phyloP scores from a whole-genome alignment of 2,329 filamentous ascomycete genomes.

The Akanthomyces dipterigenus region DNA sequence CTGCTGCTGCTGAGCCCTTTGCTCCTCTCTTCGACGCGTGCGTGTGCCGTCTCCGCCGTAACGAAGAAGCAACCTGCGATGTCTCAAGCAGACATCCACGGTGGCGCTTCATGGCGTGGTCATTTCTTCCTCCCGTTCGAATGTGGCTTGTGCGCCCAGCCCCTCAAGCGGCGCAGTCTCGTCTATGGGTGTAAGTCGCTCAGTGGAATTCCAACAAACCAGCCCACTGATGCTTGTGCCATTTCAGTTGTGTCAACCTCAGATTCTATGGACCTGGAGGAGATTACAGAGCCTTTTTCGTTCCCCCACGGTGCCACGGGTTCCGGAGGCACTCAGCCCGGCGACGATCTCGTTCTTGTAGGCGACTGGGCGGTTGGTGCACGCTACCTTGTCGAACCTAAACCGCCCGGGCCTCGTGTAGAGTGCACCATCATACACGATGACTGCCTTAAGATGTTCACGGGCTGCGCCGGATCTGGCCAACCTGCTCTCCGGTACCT shows the following conservation, averaged over 20 bases:
- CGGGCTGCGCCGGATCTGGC: not conserved
- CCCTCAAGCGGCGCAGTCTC: not conserved
- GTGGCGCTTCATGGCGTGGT: constrained; percentile 33
- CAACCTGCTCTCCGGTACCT: not conserved
- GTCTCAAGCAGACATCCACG: constrained; percentile 40
- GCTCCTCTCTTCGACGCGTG: too few relatives aligned
- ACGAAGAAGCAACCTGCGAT: not conserved
- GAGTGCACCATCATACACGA: not conserved
- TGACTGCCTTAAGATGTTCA: not conserved
- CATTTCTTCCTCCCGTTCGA: constrained; percentile 1
- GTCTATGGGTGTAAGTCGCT: not conserved
- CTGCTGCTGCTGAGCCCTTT: not conserved
- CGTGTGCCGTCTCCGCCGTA: not conserved
- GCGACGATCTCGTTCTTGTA: not conserved
- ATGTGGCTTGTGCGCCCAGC: not conserved
- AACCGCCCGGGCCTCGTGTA: not conserved
- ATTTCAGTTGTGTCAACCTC: not conserved
- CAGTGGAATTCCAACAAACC: not conserved
- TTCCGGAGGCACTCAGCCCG: not conserved
- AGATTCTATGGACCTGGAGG: not conserved
- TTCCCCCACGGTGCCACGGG: not conserved
- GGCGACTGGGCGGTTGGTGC: not conserved
- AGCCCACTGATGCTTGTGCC: not conserved
- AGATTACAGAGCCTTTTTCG: not conserved
- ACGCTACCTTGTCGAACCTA: not conserved